Conservation (phyloP, 129 eudicot genomes). For the Flaveria sonorensis region DNA sequence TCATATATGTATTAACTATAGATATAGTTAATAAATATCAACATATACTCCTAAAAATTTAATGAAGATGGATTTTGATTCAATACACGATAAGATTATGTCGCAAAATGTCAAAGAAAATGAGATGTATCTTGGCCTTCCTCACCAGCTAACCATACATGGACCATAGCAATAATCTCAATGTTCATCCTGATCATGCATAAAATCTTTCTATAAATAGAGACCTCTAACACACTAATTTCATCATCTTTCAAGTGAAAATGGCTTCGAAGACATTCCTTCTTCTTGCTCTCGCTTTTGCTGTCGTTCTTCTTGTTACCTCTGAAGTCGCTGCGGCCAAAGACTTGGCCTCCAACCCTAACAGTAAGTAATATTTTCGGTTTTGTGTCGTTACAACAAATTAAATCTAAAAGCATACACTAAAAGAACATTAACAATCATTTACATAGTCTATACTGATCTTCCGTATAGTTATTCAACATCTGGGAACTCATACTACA, state of each 20-base stretch:
- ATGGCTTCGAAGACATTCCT: constrained; percentile 31
- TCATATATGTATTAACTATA: no score
- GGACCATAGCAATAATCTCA: constrained; percentile 1
- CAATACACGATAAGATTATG: not conserved
- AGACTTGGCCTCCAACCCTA: constrained; percentile 5
- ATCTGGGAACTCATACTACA: no score
- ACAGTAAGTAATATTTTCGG: not conserved
- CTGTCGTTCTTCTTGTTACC: constrained; percentile 33
- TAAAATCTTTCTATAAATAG: constrained; percentile 15
- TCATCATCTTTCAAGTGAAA: constrained; percentile 23
- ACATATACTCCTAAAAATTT: not conserved
- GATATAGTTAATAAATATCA: not conserved
- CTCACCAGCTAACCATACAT: constrained; percentile 1
- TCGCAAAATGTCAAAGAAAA: constrained; percentile 7
- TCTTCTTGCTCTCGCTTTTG: constrained; percentile 33
- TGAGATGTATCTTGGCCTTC: not conserved
- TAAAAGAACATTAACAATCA: no score
- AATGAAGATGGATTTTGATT: not conserved
- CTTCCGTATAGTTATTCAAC: no score
- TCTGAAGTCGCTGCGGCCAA: constrained; percentile 27
- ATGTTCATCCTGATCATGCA: not conserved
- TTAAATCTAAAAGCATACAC: no score
- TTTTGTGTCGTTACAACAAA: not conserved
- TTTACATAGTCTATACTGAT: no score
- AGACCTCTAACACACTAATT: not conserved